Conservation (phyloP, 2,329 filamentous ascomycete genomes). For the Arthrobotrys pseudoclavata region DNA sequence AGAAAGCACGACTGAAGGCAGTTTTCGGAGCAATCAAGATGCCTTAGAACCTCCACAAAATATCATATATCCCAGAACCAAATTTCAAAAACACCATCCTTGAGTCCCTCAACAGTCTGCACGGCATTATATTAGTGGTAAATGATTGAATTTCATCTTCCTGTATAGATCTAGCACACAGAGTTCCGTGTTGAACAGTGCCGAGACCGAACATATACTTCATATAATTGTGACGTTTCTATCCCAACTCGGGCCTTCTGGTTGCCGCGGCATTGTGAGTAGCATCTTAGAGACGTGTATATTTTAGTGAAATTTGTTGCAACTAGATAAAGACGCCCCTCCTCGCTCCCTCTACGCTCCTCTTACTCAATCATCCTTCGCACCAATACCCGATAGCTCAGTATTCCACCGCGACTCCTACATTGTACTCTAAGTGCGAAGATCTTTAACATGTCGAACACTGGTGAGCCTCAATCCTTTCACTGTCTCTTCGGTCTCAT, state of each 20-base stretch:
- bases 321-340: neutral
- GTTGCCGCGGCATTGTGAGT: slow-evolving; percentile 11
- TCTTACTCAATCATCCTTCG: neutral
- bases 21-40: too few species aligned
- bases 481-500: neutral
- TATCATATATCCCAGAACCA: too few species aligned
- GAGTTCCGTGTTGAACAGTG: too few species aligned
- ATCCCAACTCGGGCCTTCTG: neutral
- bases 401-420: neutral
- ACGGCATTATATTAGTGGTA: neutral
- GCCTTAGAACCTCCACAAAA: too few species aligned
- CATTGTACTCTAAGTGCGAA: neutral
- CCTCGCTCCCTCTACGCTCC: neutral
- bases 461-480: neutral
- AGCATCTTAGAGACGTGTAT: neutral
- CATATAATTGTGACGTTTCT: too few species aligned
- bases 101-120: neutral
- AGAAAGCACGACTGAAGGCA: too few species aligned
- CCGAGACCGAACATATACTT: too few species aligned
- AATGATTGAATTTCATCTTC: neutral
- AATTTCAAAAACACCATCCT: neutral
- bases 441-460: slow-evolving; percentile 1
- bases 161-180: neutral
- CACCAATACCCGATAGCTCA: neutral
- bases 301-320: neutral